These are phyloP conservation scores for Salvia miltiorrhiza DNA, from an alignment of 257 asterid genomes.

Conservation along the genomic window DNA sequence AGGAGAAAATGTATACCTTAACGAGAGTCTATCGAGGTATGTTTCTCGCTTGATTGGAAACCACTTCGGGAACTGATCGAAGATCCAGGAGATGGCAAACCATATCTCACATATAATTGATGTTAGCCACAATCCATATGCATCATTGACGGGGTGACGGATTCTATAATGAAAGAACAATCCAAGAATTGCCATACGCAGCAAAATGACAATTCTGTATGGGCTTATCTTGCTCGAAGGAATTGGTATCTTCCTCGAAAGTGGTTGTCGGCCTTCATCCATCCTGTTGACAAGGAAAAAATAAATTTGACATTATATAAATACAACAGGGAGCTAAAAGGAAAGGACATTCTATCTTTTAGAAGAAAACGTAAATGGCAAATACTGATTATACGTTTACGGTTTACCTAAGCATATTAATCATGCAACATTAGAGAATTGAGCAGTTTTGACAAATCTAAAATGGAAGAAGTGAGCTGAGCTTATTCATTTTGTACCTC, in stretches of 20 bases:
- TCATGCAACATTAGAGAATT: constrained; percentile 1
- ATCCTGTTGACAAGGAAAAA: constrained; percentile 44
- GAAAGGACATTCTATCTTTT: not conserved
- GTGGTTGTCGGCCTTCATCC: constrained; percentile 99
- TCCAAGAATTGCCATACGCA: constrained; percentile 77
- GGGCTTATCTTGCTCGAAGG: constrained; percentile 93
- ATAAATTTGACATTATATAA: not conserved
- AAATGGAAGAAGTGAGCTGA: not conserved
- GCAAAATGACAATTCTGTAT: constrained; percentile 72
- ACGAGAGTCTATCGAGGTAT: constrained; percentile 77
- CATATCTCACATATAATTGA: constrained; percentile 94
- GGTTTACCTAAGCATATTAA: not conserved
- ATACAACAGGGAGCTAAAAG: not conserved
- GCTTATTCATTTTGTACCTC: not conserved
- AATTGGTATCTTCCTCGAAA: constrained; percentile 81
- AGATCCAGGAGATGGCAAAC: constrained; percentile 94
- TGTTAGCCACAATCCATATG: constrained; percentile 89
- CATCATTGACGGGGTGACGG: constrained; percentile 83
- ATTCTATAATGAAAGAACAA: constrained; percentile 89
- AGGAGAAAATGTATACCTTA: constrained; percentile 46
- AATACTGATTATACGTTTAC: not conserved
- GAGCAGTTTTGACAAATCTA: not conserved
- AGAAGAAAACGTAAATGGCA: not conserved
- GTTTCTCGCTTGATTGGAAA: constrained; percentile 87
- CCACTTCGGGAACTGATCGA: constrained; percentile 96